Base-by-base conservation (phyloP, 1,139 yeast genomes). In the Scheffersomyces stambukii region DNA sequence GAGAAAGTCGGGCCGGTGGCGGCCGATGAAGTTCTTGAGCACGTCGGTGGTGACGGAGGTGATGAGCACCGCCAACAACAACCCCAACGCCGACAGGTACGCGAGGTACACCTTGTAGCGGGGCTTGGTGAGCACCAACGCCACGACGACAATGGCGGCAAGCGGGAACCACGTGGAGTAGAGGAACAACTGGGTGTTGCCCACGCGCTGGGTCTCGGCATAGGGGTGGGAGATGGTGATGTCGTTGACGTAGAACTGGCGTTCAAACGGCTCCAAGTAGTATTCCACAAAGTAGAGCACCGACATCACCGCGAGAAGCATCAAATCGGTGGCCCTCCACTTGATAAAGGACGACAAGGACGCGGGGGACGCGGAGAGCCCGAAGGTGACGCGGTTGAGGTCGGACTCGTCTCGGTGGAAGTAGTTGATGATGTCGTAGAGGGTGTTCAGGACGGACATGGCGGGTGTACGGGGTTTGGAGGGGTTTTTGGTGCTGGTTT, bases 1-100 rank as follows among this genome's bases (percentile, higher is more conserved):
- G 32, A 84, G 54, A 45, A 83, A 81, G 51, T 84, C 94, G 1
- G 94, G 94, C 43, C 94, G 65, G 32, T 77, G 77, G 48, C 91
- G 71, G 1, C 91, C 89, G 34, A 84, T 72, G 60, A 77, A 71
- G 48, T 80, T 76, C 56, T 84, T 84, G 38, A 81, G 54, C 23
- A 70, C 54, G 37, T 73, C 75, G 0, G 79, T 73, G 19, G 60
- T 37, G 5, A 66, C 54, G n/a, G 65, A 60, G 10, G 75, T 63
- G 20, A 64, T 35, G 21, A 67, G 48, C 1, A 65, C 52, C 1
- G 71, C 53, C 7, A 70, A 37, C 3, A 55, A 35, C 30, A 67
- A 59, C 1, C 76, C 70, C 13, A 71, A 24, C 2, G 60, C 35
- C 6, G 75, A 59, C 6, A 65, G 48, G 32, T 54, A 69, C 2